These are phyloP conservation scores for Pseudonectria buxi DNA, from an alignment of 2,329 filamentous ascomycete species.

Conservation along the genomic window DNA sequence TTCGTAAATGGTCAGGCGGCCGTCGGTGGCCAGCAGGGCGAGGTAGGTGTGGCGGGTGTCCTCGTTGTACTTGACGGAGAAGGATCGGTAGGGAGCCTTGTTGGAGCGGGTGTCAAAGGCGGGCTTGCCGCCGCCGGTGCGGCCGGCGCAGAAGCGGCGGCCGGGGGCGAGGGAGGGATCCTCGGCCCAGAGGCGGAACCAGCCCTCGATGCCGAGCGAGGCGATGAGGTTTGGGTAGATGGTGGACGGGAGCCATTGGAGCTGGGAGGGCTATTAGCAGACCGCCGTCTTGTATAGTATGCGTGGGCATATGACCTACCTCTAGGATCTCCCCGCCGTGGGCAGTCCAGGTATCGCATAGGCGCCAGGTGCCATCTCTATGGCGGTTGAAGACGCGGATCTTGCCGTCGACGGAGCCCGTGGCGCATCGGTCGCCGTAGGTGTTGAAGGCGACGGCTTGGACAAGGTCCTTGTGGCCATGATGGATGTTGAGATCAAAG, in stretches of 20 bases:
- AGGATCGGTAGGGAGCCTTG: constrained; percentile 63
- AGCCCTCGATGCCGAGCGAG: constrained; percentile 82
- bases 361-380: constrained; percentile 67
- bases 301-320: too few species aligned
- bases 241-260: constrained; percentile 89
- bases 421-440: constrained; percentile 86
- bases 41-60: constrained; percentile 76
- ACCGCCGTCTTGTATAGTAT: too few species aligned
- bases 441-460: constrained; percentile 84
- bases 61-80: constrained; percentile 78
- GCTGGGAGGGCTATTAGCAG: constrained; percentile 39
- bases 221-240: constrained; percentile 80
- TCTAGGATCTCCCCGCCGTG: constrained; percentile 88
- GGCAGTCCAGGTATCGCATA: constrained; percentile 82
- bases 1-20: constrained; percentile 72
- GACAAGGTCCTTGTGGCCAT: constrained; percentile 74
- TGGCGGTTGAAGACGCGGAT: constrained; percentile 87
- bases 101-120: constrained; percentile 51
- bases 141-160: constrained; percentile 68
- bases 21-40: constrained; percentile 77
- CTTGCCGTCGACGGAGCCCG: constrained; percentile 85
- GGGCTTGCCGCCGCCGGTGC: constrained; percentile 39
- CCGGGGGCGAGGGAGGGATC: constrained; percentile 75
- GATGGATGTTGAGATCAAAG: constrained; percentile 58
- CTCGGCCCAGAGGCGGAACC: constrained; percentile 89